Conservation (phyloP, 306 rosid species). For the Rosa rugosa region DNA sequence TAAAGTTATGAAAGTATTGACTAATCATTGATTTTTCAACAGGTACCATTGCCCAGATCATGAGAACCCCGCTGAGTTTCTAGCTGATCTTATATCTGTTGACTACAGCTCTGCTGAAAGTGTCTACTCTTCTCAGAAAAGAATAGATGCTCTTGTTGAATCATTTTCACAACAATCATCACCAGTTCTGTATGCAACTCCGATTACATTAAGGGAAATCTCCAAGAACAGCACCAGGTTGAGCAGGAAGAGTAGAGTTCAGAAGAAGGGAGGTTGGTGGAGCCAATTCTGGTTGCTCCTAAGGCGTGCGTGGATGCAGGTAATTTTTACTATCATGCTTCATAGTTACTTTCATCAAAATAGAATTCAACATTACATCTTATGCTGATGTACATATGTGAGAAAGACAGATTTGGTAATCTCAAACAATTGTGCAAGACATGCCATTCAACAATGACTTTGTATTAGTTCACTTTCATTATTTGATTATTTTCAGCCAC, state of each 20-base stretch:
- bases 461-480: constrained; percentile 1
- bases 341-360: background rate
- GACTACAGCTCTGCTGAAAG: constrained; percentile 90
- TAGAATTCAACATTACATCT: background rate
- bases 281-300: constrained; percentile 83
- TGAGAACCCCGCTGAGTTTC: constrained; percentile 89
- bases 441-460: background rate
- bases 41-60: constrained; percentile 86
- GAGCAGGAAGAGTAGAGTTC: constrained; percentile 40
- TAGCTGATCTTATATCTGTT: constrained; percentile 91
- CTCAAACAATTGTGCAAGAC: background rate
- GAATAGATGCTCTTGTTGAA: constrained; percentile 78
- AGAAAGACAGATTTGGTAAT: background rate
- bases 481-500: background rate
- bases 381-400: background rate
- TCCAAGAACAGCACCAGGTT: constrained; percentile 36
- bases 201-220: constrained; percentile 51
- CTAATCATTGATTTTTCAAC: constrained; percentile 35
- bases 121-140: constrained; percentile 73
- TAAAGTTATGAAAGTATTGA: constrained; percentile 26
- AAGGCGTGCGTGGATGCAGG: constrained; percentile 99
- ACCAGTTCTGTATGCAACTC: constrained; percentile 64
- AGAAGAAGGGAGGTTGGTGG: constrained; percentile 85
- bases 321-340: constrained; percentile 19
- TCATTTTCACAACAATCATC: constrained; percentile 64